A percentile compares a stretch with the other conserved stretches of the same genome.
Evolutionary conservation across 768 basidiomycete species (phyloP).

Genomic region (Mycena rosella): DNA sequence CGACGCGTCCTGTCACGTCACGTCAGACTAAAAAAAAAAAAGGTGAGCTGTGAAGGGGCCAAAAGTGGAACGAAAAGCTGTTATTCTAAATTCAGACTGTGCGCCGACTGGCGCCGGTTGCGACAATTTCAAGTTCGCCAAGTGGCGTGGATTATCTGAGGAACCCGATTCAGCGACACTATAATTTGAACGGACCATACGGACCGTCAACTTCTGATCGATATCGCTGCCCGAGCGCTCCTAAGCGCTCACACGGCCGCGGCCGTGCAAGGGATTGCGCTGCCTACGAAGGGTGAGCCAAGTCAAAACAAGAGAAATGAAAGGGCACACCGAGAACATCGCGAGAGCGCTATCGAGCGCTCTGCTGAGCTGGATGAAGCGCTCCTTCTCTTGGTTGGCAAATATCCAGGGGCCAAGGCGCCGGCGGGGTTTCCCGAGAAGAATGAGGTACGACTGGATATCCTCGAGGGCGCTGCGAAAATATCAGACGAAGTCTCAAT

Average conservation of each 20-base stretch:
- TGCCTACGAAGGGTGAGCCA: no score
- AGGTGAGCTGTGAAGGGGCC: not conserved
- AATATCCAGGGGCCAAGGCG: not conserved
- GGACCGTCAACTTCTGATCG: not conserved
- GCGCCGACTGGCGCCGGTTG: not conserved
- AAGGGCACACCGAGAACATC: not conserved
- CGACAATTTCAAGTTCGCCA: not conserved
- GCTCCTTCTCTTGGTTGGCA: not conserved
- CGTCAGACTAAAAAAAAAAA: no score
- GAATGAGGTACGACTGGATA: not conserved
- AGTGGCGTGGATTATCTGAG: not conserved
- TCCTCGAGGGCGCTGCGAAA: not conserved
- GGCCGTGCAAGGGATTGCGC: not conserved
- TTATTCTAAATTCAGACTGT: not conserved
- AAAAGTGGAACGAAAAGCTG: not conserved
- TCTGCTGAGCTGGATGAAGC: not conserved
- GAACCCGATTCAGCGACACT: not conserved
- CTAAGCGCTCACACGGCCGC: not conserved
- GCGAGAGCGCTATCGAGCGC: slow-evolving; percentile 8
- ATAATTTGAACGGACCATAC: not conserved
- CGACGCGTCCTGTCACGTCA: no score
- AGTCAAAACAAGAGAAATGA: not conserved
- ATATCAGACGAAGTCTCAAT: no score
- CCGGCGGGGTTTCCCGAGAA: not conserved
- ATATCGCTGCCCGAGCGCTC: not conserved